A percentile compares a stretch with the other conserved stretches of the same genome.
Conservation (phyloP, 768 basidiomycete species). For the Phanerochaete carnosa region DNA sequence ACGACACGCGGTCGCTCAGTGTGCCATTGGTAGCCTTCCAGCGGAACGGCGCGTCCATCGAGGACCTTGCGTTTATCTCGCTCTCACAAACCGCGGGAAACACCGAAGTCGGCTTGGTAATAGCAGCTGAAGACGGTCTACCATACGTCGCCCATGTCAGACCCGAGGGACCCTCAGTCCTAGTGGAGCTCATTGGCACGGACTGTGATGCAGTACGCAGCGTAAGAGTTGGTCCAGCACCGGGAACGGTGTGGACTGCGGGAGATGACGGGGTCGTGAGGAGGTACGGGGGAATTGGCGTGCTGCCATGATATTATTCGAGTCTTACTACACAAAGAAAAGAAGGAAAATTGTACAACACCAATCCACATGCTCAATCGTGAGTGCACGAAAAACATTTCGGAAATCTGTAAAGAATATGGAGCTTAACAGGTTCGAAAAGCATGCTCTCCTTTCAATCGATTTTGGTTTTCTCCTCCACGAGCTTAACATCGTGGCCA, state of each 20-base stretch:
- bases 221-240: conserved; percentile 30
- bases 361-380: background rate
- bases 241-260: conserved; percentile 48
- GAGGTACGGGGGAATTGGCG: conserved; percentile 30
- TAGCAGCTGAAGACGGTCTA: conserved; percentile 58
- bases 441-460: background rate
- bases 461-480: background rate
- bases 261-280: conserved; percentile 64
- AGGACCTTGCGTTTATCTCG: conserved; percentile 36
- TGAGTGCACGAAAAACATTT: background rate
- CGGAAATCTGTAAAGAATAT: background rate
- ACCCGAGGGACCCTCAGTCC: conserved; percentile 36
- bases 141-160: conserved; percentile 49
- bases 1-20: conserved; percentile 47
- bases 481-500: conserved; percentile 26
- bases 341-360: background rate
- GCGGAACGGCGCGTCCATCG: conserved; percentile 46
- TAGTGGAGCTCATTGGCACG: conserved; percentile 51
- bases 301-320: background rate
- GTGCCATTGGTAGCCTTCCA: conserved; percentile 36
- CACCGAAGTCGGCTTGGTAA: conserved; percentile 35
- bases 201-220: conserved; percentile 59
- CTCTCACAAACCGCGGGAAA: background rate
- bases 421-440: background rate
- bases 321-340: background rate